Evolutionary conservation across 2,329 filamentous ascomycete species (phyloP), one percentile per base, ranked within the genome.

Genomic region (Diplodia sapinea): DNA sequence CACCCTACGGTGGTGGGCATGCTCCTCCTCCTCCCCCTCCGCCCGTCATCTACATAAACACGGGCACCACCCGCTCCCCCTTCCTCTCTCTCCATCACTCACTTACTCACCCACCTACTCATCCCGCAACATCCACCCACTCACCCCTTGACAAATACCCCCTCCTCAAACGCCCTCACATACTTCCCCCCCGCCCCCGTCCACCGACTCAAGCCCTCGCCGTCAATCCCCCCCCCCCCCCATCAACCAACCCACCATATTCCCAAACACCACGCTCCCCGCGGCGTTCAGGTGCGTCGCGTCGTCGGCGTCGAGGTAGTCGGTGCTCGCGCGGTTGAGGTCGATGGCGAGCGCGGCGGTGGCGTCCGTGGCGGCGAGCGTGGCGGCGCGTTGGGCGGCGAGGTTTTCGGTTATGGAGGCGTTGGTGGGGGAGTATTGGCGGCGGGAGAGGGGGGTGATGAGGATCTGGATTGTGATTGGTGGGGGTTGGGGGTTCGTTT

Each of bases 231-330:
- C 9, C 33, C 56, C 65, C 47, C 62, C 26, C 9, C 23, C 56
- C 65, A 67, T 38, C 55, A 67, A 15, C 65, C 65, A 67, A 2
- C 55, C 20, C 4, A 67, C 65, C 65, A 67, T 67, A 49, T 62
- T 67, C 15, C 65, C 65, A 11, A 67, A 67, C 11, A 67, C 56
- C 13, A 61, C 33, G 56, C 65, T 55, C 8, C 65, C 65, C 20
- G 55, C 65, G 1, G 40, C 55, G 33, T 67, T 67, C 33, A 67
- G 56, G 29, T 67, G 65, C 13, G 65, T 67, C 15, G n/a, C 9
- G 56, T 67, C 65, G 23, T 55, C 65, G 9, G n/a, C 26, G 56
- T 67, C 55, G 5, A 67, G 65, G 55, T 67, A 67, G 17, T 47
- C 43, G 23, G 13, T 36, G 31, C 55, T 62, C n/a, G 65, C 65